These are phyloP conservation scores for Talaromyces sp. DNA, from an alignment of 2,329 filamentous ascomycete genomes.

Conservation along the genomic window DNA sequence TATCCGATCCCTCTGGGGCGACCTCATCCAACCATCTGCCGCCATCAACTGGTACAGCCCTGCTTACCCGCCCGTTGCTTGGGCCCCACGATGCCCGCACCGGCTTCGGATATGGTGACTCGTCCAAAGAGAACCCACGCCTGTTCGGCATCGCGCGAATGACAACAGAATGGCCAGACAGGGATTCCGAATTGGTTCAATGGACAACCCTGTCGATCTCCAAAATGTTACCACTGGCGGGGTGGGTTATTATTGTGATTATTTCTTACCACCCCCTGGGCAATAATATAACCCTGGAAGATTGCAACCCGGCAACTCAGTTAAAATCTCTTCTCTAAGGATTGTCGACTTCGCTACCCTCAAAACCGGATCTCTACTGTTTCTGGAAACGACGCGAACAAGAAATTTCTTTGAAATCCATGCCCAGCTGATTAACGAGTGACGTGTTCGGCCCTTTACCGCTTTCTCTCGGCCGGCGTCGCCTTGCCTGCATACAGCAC, in stretches of 20 bases:
- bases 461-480: conserved; percentile 7
- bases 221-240: conserved; percentile 4
- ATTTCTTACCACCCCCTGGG: neutral
- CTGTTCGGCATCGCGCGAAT: conserved; percentile 5
- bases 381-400: neutral
- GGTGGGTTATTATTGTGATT: neutral
- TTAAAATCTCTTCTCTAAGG: neutral
- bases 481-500: conserved; percentile 13
- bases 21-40: conserved; percentile 11
- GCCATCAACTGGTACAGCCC: conserved; percentile 3
- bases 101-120: conserved; percentile 11
- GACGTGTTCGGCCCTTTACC: conserved; percentile 12
- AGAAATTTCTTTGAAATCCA: neutral
- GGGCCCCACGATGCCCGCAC: conserved; percentile 4
- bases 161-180: neutral
- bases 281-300: conserved; percentile 1
- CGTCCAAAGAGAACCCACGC: conserved; percentile 8
- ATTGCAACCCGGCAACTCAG: neutral
- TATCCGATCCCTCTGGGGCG: conserved; percentile 4
- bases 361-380: neutral
- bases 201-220: conserved; percentile 9
- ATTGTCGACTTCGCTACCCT: neutral
- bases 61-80: conserved; percentile 13
- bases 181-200: conserved; percentile 6
- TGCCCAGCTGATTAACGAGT: conserved; percentile 10